Conservation (phyloP, 2,329 filamentous ascomycete genomes). For the Byssochlamys sp. region DNA sequence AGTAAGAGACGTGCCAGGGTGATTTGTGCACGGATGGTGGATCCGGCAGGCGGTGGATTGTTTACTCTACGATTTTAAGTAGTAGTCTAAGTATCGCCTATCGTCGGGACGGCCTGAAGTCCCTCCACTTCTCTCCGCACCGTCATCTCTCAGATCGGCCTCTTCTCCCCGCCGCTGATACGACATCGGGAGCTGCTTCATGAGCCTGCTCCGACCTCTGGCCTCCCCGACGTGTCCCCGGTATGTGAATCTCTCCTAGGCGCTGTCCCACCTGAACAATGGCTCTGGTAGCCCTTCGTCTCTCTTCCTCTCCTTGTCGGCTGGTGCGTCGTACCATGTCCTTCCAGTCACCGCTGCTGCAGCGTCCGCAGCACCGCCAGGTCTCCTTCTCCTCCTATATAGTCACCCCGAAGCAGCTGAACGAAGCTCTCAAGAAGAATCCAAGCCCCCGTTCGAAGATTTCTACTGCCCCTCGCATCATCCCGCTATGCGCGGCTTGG, state of each 20-base stretch:
- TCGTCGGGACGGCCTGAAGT: not conserved
- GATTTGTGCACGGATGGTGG: not conserved
- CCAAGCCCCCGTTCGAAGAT: slow-evolving; percentile 58
- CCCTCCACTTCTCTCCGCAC: slow-evolving; percentile 10
- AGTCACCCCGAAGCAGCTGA: slow-evolving; percentile 72
- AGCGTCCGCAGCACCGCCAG: slow-evolving; percentile 35
- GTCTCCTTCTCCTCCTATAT: slow-evolving; percentile 67
- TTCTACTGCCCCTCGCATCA: slow-evolving; percentile 69
- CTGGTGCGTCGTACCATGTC: slow-evolving; percentile 20
- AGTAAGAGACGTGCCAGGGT: not conserved
- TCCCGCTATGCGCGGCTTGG: slow-evolving; percentile 88
- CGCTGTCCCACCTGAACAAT: slow-evolving; percentile 15
- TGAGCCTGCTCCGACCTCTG: not conserved
- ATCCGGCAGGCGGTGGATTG: not conserved
- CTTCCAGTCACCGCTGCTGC: slow-evolving; percentile 12
- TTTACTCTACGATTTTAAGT: not conserved
- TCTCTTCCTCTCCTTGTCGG: slow-evolving; percentile 13
- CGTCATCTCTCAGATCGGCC: slow-evolving; percentile 4
- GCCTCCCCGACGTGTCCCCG: not conserved
- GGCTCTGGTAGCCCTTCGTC: slow-evolving; percentile 27
- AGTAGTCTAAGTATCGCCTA: not conserved
- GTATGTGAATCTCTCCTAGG: slow-evolving; percentile 1
- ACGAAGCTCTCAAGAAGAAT: slow-evolving; percentile 72
- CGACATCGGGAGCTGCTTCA: not conserved
- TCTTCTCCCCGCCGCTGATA: not conserved